Base-by-base conservation (phyloP, 2,329 filamentous ascomycete species). In the Apiospora koreana region DNA sequence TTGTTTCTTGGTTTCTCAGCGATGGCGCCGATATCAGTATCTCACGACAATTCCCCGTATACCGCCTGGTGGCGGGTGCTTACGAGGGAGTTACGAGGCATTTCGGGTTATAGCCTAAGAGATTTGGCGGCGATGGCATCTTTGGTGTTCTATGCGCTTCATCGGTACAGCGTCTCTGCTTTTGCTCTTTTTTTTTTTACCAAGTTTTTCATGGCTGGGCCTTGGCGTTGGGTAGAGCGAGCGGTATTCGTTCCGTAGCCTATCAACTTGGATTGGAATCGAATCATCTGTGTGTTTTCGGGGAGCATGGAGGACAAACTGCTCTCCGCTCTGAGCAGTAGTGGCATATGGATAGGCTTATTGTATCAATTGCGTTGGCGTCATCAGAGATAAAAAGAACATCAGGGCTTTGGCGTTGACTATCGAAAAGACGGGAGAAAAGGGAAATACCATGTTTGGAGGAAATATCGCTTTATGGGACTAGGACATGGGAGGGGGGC, bases 11-110 rank as follows among this genome's bases (percentile, higher is more conserved):
- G 73, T 74, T 78, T 69, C 72, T 72, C 74, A 79, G 77, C 76
- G 76, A 76, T 66, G 75, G 77, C 76, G 76, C 77, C 74, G 74
- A 76, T 71, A 73, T 74, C 74, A 73, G 71, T 70, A 75, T 65
- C 46, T 76, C 74, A 72, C 72, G 69, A 75, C 72, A 76, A 75
- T 77, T 75, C 64, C 71, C 73, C 69, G 73, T 69, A 71, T 72
- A 69, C 75, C 74, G 72, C 71, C 69, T 72, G 42, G 75, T 76
- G 77, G 71, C 76, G 73, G 71, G 69, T 72, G 72, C 64, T 73
- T 71, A 72, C 70, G 64, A 62, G 76, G 77, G 76, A 75, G 76
- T 79, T 73, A 75, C 75, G 75, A 75, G 73, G 77, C 72, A 73
- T 74, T 71, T 74, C 70, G 75, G 75, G 73, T 69, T 76, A 75